A percentile compares a stretch with the other conserved stretches of the same genome.
These are phyloP conservation scores for Kodamaea fungicola DNA, from an alignment of 1,139 yeast species.

Conservation along the genomic window DNA sequence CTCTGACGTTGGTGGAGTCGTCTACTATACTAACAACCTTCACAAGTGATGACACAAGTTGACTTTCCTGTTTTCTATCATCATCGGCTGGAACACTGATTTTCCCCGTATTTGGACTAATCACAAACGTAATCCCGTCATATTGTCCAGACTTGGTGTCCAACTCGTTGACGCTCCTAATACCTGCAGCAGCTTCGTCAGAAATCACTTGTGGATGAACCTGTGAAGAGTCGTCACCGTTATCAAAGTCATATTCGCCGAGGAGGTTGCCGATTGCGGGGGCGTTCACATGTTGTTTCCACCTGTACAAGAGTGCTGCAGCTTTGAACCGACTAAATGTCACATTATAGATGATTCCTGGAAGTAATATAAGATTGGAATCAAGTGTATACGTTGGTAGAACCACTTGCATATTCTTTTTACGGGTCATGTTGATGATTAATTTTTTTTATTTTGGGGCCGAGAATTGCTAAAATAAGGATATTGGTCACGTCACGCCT, in stretches of 20 bases:
- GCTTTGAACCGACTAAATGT: conserved; percentile 49
- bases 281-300: conserved; percentile 27
- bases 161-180: conserved; percentile 22
- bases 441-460: conserved; percentile 1
- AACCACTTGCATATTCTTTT: conserved; percentile 16
- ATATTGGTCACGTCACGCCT: not conserved
- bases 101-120: conserved; percentile 39
- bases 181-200: conserved; percentile 34
- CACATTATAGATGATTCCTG: conserved; percentile 60
- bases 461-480: not conserved
- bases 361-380: conserved; percentile 50
- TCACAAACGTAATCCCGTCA: conserved; percentile 40
- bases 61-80: conserved; percentile 2
- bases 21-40: conserved; percentile 48
- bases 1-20: conserved; percentile 40
- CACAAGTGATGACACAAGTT: conserved; percentile 41
- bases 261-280: conserved; percentile 31
- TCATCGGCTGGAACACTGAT: conserved; percentile 22
- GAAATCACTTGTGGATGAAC: conserved; percentile 26
- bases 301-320: conserved; percentile 42
- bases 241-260: conserved; percentile 33
- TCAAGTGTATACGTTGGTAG: conserved; percentile 43
- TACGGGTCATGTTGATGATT: conserved; percentile 2
- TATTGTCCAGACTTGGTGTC: conserved; percentile 18
- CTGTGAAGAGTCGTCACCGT: conserved; percentile 7